Evolutionary conservation across 768 basidiomycete species (phyloP), one percentile per base, ranked within the genome.

Genomic region (Boletus huronensis): DNA sequence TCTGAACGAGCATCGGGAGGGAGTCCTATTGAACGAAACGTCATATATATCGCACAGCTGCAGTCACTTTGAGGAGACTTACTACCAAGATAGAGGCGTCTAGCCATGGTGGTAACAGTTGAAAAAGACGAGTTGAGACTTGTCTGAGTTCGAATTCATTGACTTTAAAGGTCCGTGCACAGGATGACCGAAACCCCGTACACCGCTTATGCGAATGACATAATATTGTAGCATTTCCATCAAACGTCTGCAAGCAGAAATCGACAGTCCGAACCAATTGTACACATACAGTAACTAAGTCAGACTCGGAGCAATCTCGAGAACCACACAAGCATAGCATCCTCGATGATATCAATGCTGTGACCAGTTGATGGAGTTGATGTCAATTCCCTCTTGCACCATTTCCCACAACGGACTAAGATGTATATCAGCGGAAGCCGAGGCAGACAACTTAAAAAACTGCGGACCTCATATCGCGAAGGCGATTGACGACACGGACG

Each of bases 381-480:
- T 82, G 70, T 99, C 97, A 55, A 98, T 95, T 40, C 96, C 96
- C 69, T 98, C 97, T 74, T 97, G 93, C 16, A 98, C 95, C 95
- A 99, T 98, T 75, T 99, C 97, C 96, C 96, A 99, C 50, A 99
- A 74, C 32, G 97, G 97, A 66, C 93, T 92, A 26, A 23, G 36
- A 44, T 46, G 25, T 29, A 25, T 48, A 46, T 63, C 28, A 59
- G 47, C 29, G 56, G 48, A 50, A 58, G 31, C 44, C n/a, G 52
- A 36, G 36, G 17, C 11, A 53, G 21, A 46, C 48, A 39, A 21
- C 52, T 31, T 25, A 48, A 47, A 48, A 47, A 41, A 50, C 36
- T 29, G 67, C 79, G 29, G 48, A 85, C 88, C 90, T 95, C 92
- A 99, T 93, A 57, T 99, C 96, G 48, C 96, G 83, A 59, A 99